Conservation (phyloP, 2,329 filamentous ascomycete species). For the Phaeosphaeria sp. region DNA sequence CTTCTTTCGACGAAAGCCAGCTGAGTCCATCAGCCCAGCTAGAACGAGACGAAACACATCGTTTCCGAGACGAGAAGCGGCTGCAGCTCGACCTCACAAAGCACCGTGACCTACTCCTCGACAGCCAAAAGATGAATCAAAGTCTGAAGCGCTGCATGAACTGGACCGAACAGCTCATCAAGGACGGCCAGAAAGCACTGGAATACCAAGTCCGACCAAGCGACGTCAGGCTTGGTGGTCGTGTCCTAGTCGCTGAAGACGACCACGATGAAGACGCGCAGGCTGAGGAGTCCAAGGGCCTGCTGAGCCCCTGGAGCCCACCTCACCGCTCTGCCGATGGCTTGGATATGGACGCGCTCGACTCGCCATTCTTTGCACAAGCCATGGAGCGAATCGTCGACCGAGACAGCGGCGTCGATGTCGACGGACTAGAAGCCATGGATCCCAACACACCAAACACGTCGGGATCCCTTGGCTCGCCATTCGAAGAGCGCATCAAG, state of each 20-base stretch:
- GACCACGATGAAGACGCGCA: conserved; percentile 43
- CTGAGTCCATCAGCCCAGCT: conserved; percentile 51
- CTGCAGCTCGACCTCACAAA: conserved; percentile 85
- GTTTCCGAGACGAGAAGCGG: conserved; percentile 79
- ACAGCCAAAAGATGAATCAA: conserved; percentile 95
- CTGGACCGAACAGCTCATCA: conserved; percentile 90
- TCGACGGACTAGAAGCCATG: conserved; percentile 38
- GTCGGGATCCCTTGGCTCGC: conserved; percentile 33
- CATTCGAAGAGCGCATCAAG: conserved; percentile 33
- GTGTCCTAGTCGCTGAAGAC: conserved; percentile 76
- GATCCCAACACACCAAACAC: conserved; percentile 16
- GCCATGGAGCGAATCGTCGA: conserved; percentile 35
- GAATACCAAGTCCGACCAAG: conserved; percentile 79
- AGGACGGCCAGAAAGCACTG: conserved; percentile 84
- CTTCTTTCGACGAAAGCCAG: conserved; percentile 59
- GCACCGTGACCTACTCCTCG: conserved; percentile 85
- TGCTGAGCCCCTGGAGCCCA: conserved; percentile 48
- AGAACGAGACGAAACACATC: conserved; percentile 58
- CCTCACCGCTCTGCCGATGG: conserved; percentile 29
- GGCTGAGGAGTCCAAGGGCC: conserved; percentile 31
- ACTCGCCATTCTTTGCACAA: conserved; percentile 24
- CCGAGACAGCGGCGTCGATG: conserved; percentile 47
- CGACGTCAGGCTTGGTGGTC: conserved; percentile 81
- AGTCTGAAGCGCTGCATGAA: conserved; percentile 87
- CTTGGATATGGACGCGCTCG: conserved; percentile 23